Conservation (phyloP, 2,329 filamentous ascomycete species). For the Aspergillus chevalieri region DNA sequence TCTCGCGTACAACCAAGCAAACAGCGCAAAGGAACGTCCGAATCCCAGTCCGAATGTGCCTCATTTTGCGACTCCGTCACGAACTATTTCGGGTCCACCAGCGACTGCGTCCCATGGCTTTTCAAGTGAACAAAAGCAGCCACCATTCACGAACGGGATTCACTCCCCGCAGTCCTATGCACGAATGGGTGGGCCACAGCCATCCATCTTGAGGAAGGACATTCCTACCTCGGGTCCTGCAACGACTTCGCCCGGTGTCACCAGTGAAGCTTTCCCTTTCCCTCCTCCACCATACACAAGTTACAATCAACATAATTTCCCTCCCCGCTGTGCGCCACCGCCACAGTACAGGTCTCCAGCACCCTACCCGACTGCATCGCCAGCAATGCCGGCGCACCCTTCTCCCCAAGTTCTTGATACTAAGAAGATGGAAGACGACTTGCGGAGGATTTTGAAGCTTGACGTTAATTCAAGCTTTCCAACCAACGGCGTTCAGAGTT, state of each 20-base stretch:
- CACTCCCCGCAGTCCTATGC: constrained; percentile 19
- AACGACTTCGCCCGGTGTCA: constrained; percentile 5
- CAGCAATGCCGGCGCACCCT: constrained; percentile 13
- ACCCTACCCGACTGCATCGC: constrained; percentile 17
- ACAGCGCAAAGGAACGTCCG: constrained; percentile 12
- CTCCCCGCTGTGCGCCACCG: neutral
- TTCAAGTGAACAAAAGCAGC: constrained; percentile 11
- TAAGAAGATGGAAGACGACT: constrained; percentile 44
- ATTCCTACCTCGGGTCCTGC: constrained; percentile 17
- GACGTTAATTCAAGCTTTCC: constrained; percentile 26
- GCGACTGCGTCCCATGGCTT: constrained; percentile 15
- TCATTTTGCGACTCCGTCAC: constrained; percentile 26
- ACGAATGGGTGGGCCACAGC: constrained; percentile 16
- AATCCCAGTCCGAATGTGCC: constrained; percentile 16
- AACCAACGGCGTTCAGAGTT: constrained; percentile 28
- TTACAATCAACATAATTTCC: constrained; percentile 17
- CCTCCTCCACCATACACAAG: constrained; percentile 17
- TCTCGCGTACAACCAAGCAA: constrained; percentile 15
- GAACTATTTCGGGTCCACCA: constrained; percentile 31
- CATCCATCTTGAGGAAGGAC: constrained; percentile 28
- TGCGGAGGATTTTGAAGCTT: constrained; percentile 44
- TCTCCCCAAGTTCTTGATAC: constrained; percentile 31
- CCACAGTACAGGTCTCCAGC: constrained; percentile 15
- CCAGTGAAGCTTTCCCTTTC: constrained; percentile 8
- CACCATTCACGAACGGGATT: constrained; percentile 10